These are phyloP conservation scores for Colletotrichum sp. DNA, from an alignment of 2,329 filamentous ascomycete species.

Conservation along the genomic window DNA sequence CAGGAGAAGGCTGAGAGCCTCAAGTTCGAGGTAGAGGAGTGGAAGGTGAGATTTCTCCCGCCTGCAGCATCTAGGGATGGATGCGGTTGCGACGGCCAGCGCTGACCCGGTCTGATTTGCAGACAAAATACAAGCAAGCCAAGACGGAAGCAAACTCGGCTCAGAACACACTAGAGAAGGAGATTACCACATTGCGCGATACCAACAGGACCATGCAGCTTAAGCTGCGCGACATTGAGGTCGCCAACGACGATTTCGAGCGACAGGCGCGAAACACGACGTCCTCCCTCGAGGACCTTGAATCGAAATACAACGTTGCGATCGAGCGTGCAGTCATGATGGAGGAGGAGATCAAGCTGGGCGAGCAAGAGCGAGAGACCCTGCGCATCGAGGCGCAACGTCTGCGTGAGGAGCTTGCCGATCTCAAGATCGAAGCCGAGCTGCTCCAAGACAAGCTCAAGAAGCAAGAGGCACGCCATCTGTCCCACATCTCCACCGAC, in stretches of 20 bases:
- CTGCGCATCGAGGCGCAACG: conserved; percentile 91
- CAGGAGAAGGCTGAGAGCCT: conserved; percentile 87
- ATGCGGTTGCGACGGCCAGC: not conserved
- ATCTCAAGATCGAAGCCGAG: conserved; percentile 93
- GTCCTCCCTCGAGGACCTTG: conserved; percentile 93
- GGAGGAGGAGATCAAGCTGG: conserved; percentile 91
- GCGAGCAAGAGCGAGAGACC: conserved; percentile 88
- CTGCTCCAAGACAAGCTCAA: conserved; percentile 94
- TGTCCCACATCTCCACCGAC: conserved; percentile 66
- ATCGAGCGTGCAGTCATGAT: conserved; percentile 92
- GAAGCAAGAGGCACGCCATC: conserved; percentile 65
- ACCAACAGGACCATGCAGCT: conserved; percentile 81
- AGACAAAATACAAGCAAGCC: conserved; percentile 96
- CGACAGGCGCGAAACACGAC: conserved; percentile 94
- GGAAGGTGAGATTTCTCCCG: conserved; percentile 70
- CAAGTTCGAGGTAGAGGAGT: conserved; percentile 92
- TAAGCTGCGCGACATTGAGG: conserved; percentile 90
- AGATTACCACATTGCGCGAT: conserved; percentile 91
- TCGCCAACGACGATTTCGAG: conserved; percentile 98
- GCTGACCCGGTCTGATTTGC: conserved; percentile 21
- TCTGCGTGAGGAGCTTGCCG: conserved; percentile 86
- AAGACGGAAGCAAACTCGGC: conserved; percentile 86
- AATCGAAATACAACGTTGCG: conserved; percentile 94
- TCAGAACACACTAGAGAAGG: conserved; percentile 89
- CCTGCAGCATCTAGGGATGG: not conserved